phyloP scores from a whole-genome alignment of 2,329 filamentous ascomycete species.

The Parastagonospora nodorum region DNA sequence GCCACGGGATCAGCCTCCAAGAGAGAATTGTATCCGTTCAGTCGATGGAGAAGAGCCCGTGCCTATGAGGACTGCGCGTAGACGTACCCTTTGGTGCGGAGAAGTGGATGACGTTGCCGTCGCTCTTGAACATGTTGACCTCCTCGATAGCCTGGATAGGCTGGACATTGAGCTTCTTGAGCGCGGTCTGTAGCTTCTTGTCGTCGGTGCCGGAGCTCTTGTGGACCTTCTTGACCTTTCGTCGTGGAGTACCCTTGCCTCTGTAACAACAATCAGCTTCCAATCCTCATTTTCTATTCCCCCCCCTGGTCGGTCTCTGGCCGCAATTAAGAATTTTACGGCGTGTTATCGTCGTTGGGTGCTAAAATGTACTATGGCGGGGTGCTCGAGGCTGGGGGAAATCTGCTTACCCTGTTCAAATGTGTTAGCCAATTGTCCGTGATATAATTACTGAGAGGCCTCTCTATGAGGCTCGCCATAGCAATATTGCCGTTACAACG shows the following conservation, averaged over 20 bases:
- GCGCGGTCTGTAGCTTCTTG: constrained; percentile 96
- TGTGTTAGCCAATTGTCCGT: constrained; percentile 25
- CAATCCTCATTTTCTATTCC: constrained; percentile 1
- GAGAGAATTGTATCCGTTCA: no score
- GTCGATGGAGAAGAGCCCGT: no score
- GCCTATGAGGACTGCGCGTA: background rate
- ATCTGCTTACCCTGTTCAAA: constrained; percentile 40
- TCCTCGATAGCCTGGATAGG: constrained; percentile 99
- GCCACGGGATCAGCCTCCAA: no score
- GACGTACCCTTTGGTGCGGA: constrained; percentile 89
- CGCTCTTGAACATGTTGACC: constrained; percentile 99
- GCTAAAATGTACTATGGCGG: constrained; percentile 7
- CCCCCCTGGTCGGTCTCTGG: background rate
- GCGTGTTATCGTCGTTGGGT: constrained; percentile 2
- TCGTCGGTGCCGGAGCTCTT: constrained; percentile 92
- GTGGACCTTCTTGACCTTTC: constrained; percentile 98
- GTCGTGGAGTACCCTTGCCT: constrained; percentile 96
- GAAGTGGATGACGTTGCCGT: constrained; percentile 99
- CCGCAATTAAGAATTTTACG: background rate
- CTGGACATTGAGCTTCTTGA: constrained; percentile 99
- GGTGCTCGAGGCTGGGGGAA: constrained; percentile 24
- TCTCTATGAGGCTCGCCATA: background rate
- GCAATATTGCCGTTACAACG: constrained; percentile 17
- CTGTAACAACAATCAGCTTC: constrained; percentile 53
- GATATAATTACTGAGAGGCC: background rate